These are phyloP conservation scores for Globisporangium nunn DNA, from an alignment of 352 stramenopile species.

Conservation along the genomic window DNA sequence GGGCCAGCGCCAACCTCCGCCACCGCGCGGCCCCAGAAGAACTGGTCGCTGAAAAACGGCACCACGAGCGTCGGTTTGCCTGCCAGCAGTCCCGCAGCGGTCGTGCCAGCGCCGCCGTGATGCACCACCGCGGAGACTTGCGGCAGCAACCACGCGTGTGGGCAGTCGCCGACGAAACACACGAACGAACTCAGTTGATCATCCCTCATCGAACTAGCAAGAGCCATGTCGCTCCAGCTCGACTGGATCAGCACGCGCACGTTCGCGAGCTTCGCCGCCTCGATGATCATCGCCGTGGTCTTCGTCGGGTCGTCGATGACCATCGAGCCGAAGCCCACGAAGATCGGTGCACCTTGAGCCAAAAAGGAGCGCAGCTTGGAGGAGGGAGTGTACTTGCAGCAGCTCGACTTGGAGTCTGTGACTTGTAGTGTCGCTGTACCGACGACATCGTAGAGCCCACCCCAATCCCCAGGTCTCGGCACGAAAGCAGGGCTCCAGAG, in stretches of 20 bases:
- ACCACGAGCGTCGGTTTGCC: slow-evolving; percentile 92
- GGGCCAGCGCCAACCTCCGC: slow-evolving; percentile 77
- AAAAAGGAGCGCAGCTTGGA: slow-evolving; percentile 62
- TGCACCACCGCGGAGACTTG: slow-evolving; percentile 83
- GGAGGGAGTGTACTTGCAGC: slow-evolving; percentile 39
- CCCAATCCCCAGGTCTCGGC: slow-evolving; percentile 57
- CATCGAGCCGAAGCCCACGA: slow-evolving; percentile 94
- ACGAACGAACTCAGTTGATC: slow-evolving; percentile 10
- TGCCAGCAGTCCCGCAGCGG: slow-evolving; percentile 82
- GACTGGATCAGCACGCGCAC: slow-evolving; percentile 88
- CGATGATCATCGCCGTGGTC: slow-evolving; percentile 81
- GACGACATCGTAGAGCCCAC: slow-evolving; percentile 14
- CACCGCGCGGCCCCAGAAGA: slow-evolving; percentile 90
- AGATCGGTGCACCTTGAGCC: slow-evolving; percentile 76
- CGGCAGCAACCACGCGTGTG: slow-evolving; percentile 91
- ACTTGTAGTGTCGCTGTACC: slow-evolving; percentile 10
- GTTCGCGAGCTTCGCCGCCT: slow-evolving; percentile 46
- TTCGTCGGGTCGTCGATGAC: slow-evolving; percentile 74
- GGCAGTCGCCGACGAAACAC: slow-evolving; percentile 61
- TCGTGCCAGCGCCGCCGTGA: slow-evolving; percentile 85
- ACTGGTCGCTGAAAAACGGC: slow-evolving; percentile 94
- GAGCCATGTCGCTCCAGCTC: slow-evolving; percentile 78
- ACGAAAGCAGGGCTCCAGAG: slow-evolving; percentile 58
- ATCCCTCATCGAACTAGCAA: not conserved
- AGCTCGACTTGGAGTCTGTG: not conserved